phyloP scores from a whole-genome alignment of 192 early-diverging fungal genomes.

The Entomortierella chlamydospora region DNA sequence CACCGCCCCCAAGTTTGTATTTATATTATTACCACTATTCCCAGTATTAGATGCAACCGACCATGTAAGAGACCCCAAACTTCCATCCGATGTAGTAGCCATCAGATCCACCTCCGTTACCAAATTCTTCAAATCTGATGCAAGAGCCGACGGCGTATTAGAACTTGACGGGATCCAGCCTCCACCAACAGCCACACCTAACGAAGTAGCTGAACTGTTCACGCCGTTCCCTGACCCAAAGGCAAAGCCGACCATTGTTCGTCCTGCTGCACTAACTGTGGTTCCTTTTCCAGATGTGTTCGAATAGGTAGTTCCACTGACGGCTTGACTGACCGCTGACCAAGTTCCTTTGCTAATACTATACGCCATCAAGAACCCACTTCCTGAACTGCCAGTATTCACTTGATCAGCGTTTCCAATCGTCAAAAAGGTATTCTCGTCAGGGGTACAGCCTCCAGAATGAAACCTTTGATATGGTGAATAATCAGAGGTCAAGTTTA shows the following conservation, averaged over 20 bases:
- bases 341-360: constrained; percentile 36
- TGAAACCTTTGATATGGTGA: constrained; percentile 48
- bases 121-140: constrained; percentile 14
- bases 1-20: constrained; percentile 23
- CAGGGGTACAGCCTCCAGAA: constrained; percentile 35
- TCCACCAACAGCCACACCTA: constrained; percentile 39
- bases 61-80: constrained; percentile 17
- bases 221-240: neutral
- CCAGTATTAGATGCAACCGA: constrained; percentile 9
- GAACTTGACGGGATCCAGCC: constrained; percentile 32
- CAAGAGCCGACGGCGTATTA: constrained; percentile 9
- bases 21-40: constrained; percentile 17
- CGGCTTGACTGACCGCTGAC: constrained; percentile 14
- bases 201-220: neutral
- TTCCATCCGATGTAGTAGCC: neutral
- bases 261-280: constrained; percentile 15
- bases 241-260: constrained; percentile 35
- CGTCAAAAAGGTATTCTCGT: constrained; percentile 20
- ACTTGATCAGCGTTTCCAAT: constrained; percentile 32
- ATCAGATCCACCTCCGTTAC: constrained; percentile 27
- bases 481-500: constrained; percentile 35
- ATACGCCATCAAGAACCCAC: constrained; percentile 42
- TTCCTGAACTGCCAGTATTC: neutral
- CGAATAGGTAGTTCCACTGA: constrained; percentile 14
- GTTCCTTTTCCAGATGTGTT: neutral